Percentiles rank a stretch among this genome's conserved stretches.
Evolutionary conservation across 805 yeast genomes (phyloP).

Genomic region (Wickerhamiella bombiphila): DNA sequence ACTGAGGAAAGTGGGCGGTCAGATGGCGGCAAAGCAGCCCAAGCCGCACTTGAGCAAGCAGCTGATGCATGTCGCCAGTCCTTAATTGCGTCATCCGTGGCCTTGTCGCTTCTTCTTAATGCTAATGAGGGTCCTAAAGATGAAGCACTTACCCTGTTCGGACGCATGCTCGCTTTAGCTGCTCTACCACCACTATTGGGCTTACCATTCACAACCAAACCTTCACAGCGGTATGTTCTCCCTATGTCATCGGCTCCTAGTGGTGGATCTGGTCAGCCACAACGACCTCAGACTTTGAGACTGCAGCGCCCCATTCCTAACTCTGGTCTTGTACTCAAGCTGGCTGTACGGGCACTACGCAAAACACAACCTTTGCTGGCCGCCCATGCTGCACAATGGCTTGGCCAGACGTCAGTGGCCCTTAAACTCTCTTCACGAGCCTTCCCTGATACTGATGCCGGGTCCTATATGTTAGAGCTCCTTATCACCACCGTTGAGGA

Average conservation of each 20-base stretch:
- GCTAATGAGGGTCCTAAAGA: not conserved
- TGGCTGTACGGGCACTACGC: not conserved
- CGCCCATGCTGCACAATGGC: slow-evolving; percentile 1
- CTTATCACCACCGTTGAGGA: not conserved
- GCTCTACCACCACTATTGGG: not conserved
- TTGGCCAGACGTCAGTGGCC: not conserved
- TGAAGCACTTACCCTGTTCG: not conserved
- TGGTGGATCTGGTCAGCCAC: too few species aligned
- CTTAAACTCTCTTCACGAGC: not conserved
- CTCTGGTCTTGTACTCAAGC: not conserved
- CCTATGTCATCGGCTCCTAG: not conserved
- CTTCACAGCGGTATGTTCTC: not conserved
- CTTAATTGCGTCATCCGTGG: not conserved
- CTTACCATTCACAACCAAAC: not conserved
- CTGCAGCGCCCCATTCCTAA: not conserved
- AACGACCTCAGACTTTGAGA: too few species aligned
- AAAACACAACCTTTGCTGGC: not conserved
- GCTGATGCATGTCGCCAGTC: slow-evolving; percentile 23
- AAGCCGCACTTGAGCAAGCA: slow-evolving; percentile 70
- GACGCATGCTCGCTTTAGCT: not conserved
- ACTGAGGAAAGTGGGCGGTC: slow-evolving; percentile 7
- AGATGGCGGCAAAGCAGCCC: slow-evolving; percentile 10
- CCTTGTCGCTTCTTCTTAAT: not conserved
- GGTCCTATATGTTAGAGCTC: not conserved
- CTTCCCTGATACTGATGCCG: slow-evolving; percentile 1